These are phyloP conservation scores for Keqinozyma sinolaborantium DNA, from an alignment of 1,139 yeast species.

Conservation along the genomic window DNA sequence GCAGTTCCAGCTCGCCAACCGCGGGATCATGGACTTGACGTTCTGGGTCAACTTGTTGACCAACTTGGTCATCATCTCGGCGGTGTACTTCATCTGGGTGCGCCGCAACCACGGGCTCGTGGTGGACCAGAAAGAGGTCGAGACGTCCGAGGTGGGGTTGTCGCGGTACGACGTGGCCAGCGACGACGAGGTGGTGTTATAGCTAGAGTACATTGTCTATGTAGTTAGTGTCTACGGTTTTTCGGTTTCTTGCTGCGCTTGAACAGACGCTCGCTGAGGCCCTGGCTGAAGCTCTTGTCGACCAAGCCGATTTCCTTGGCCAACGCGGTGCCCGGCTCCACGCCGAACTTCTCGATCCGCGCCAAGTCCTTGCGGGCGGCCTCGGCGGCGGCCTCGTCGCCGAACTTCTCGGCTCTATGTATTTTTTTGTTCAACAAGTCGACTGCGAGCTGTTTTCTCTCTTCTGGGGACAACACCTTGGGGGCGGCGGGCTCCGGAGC, in stretches of 20 bases:
- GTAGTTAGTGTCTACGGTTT: slow-evolving; percentile 9
- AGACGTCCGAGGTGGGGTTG: not conserved
- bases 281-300: slow-evolving; percentile 26
- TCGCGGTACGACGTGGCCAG: not conserved
- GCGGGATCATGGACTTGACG: not conserved
- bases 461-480: slow-evolving; percentile 58
- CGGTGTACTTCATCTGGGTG: slow-evolving; percentile 33
- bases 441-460: slow-evolving; percentile 64
- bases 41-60: slow-evolving; percentile 14
- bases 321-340: slow-evolving; percentile 62
- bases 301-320: slow-evolving; percentile 65
- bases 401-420: slow-evolving; percentile 74
- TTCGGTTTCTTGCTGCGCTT: slow-evolving; percentile 11
- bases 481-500: slow-evolving; percentile 26
- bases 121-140: slow-evolving; percentile 16
- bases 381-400: slow-evolving; percentile 53
- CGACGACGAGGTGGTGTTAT: not conserved
- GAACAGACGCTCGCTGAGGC: slow-evolving; percentile 13
- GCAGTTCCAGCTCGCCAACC: not conserved
- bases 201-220: not conserved
- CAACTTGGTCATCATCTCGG: slow-evolving; percentile 15
- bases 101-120: slow-evolving; percentile 31
- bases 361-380: slow-evolving; percentile 56
- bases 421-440: slow-evolving; percentile 67
- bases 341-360: slow-evolving; percentile 83